Conservation (phyloP, 192 early-diverging fungal genomes). For the Helicostylum pulchrum region DNA sequence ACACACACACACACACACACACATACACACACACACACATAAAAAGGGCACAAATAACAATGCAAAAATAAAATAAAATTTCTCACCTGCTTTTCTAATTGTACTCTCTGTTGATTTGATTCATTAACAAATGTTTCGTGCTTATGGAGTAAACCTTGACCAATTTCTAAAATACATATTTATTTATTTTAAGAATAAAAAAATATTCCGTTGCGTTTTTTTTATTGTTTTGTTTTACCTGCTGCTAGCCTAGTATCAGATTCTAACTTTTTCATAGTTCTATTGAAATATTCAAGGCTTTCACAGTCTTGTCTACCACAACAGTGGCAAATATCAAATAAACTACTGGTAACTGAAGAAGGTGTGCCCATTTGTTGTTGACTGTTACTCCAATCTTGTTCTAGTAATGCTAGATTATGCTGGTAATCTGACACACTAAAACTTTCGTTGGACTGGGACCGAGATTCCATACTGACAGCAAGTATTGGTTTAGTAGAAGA, state of each 20-base stretch:
- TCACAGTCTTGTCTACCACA: constrained; percentile 17
- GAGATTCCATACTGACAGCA: no score
- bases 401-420: neutral
- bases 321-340: constrained; percentile 19
- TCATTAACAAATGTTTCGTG: constrained; percentile 38
- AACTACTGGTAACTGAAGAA: neutral
- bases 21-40: neutral
- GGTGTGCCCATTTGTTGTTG: neutral
- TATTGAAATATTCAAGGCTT: constrained; percentile 8
- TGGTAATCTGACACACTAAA: neutral
- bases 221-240: constrained; percentile 23
- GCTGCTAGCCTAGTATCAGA: constrained; percentile 39
- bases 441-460: no score
- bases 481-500: no score
- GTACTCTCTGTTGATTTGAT: constrained; percentile 19
- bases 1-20: neutral
- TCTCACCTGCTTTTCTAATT: constrained; percentile 36
- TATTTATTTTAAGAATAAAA: constrained; percentile 3
- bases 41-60: neutral
- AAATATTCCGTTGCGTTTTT: neutral
- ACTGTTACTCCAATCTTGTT: neutral
- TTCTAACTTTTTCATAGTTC: constrained; percentile 33
- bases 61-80: neutral
- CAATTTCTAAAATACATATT: constrained; percentile 37
- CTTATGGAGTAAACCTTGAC: constrained; percentile 39